Evolutionary conservation across 2,329 filamentous ascomycete genomes (phyloP), one percentile per base, ranked within the genome.

Genomic region (Xylaria polymorpha): DNA sequence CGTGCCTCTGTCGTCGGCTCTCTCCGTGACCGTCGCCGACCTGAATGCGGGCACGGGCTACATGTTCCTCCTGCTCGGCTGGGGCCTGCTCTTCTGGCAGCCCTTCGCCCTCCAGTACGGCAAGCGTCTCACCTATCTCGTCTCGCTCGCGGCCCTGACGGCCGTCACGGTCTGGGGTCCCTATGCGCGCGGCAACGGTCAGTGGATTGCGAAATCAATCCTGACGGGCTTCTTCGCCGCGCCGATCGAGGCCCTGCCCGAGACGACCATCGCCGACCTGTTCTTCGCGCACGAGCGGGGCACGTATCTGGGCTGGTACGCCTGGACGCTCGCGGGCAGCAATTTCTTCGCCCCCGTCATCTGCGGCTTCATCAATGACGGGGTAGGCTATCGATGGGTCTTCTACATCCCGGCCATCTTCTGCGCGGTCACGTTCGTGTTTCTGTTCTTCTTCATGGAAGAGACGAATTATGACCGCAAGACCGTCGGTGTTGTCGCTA

Each of bases 371-470:
- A 84, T 84, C 66, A 81, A 80, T 22, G 81, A 83, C 14, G 75
- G 79, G 4, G 74, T 81, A 62, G 81, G 81, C 12, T 83, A 79
- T 74, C 74, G 77, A 62, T 83, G 82, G 81, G 80, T 82, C 2
- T 83, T 84, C 72, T 83, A 82, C 75, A 81, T 81, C 75, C 79
- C 81, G 4, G 77, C 78, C 3, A 80, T 83, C 39, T 81, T 83
- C 64, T 78, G 79, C 58, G 80, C 72, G 1, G 77, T 71, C 0
- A 77, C 77, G 4, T 79, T 79, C 14, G 48, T 82, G 0, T 79
- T 83, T 41, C 66, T 83, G 0, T 87, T 89, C 74, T 79, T 90
- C 67, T 86, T 90, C 73, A 86, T 88, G 69, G 87, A 90, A 71
- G 88, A 90, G 74, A 87, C 87, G 7, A 84, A 84, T 15, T 90